phyloP scores from a whole-genome alignment of 345 rosid species.

The Citrus reticulata region DNA sequence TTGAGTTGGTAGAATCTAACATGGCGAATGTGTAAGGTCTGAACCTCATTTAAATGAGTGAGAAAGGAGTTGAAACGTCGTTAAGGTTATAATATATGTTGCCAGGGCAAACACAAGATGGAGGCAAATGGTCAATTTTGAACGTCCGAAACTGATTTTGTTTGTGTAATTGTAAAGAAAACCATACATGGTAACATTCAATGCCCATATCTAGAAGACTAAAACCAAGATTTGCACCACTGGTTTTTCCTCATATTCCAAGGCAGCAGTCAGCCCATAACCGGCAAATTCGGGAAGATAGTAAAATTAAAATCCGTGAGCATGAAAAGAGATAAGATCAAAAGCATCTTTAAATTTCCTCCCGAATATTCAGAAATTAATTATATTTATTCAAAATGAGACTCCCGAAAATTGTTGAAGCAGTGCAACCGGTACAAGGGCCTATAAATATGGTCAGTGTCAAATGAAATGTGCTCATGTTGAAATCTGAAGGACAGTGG shows the following conservation, averaged over 20 bases:
- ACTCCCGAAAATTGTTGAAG: background rate
- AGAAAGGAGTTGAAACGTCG: too few species aligned
- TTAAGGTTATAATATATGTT: too few species aligned
- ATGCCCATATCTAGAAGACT: background rate
- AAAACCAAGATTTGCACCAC: background rate
- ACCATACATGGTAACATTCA: background rate
- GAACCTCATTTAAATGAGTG: too few species aligned
- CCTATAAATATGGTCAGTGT: background rate
- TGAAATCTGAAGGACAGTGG: background rate
- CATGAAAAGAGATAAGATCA: too few species aligned
- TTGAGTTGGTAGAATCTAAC: too few species aligned
- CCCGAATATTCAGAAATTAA: background rate
- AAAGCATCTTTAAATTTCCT: background rate
- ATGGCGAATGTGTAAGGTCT: too few species aligned
- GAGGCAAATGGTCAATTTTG: too few species aligned
- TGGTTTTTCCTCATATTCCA: background rate
- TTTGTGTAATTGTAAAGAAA: background rate
- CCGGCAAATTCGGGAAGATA: background rate
- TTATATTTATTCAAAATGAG: background rate
- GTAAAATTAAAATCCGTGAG: background rate
- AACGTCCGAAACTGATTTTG: too few species aligned
- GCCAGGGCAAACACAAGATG: too few species aligned
- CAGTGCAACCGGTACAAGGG: background rate
- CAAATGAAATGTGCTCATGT: background rate
- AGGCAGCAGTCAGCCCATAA: background rate